Percentiles rank a stretch among this genome's conserved stretches.
phyloP scores from a whole-genome alignment of 2,329 filamentous ascomycete genomes.

The Colletotrichum noveboracense region DNA sequence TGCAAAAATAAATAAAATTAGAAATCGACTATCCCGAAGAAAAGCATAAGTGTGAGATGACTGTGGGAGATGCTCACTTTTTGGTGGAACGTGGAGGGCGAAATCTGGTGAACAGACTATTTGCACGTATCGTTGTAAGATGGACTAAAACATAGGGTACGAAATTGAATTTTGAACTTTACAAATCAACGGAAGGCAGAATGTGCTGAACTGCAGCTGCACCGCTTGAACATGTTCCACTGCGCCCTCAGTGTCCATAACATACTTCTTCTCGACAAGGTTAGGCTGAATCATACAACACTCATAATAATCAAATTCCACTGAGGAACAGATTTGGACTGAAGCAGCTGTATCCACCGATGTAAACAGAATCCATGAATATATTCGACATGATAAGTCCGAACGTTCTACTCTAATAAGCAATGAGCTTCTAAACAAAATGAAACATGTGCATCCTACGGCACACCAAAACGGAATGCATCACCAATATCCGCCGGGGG shows the following conservation, averaged over 20 bases:
- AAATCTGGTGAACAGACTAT: not conserved
- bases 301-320: not conserved
- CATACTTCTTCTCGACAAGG: not conserved
- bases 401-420: not conserved
- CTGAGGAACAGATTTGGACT: not conserved
- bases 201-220: not conserved
- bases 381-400: not conserved
- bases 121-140: no score
- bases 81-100: not conserved
- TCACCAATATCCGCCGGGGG: not conserved
- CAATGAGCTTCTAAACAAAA: not conserved
- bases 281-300: not conserved
- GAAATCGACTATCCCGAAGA: not conserved
- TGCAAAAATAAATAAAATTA: no score
- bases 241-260: not conserved
- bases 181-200: not conserved
- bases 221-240: not conserved
- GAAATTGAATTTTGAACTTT: not conserved
- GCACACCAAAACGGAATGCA: not conserved
- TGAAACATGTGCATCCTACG: not conserved
- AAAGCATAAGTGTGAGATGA: not conserved
- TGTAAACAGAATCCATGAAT: no score
- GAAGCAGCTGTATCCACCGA: not conserved
- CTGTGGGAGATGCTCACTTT: not conserved
- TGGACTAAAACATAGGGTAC: no score